These are phyloP conservation scores for Gilbertella persicaria DNA, from an alignment of 371 early-diverging fungal genomes.

Conservation along the genomic window DNA sequence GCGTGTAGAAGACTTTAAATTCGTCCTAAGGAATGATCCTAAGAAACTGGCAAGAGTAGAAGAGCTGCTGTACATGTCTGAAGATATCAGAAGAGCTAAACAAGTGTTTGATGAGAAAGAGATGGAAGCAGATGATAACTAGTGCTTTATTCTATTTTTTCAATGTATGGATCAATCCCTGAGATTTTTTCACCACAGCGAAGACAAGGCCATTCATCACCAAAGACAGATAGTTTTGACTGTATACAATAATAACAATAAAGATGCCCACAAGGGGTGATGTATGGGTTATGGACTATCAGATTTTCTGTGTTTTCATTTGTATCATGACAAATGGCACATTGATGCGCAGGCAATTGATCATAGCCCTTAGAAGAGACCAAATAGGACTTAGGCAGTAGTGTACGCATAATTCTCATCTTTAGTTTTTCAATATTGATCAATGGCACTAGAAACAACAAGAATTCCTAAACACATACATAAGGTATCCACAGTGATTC, in stretches of 20 bases:
- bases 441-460: conserved; percentile 84
- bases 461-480: conserved; percentile 70
- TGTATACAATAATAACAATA: conserved; percentile 92
- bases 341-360: conserved; percentile 63
- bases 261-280: conserved; percentile 77
- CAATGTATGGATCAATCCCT: conserved; percentile 45
- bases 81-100: conserved; percentile 92
- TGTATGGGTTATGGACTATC: conserved; percentile 71
- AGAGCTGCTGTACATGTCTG: conserved; percentile 91
- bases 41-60: conserved; percentile 97
- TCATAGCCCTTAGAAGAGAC: conserved; percentile 56
- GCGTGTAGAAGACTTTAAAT: conserved; percentile 93
- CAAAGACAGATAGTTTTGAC: conserved; percentile 74
- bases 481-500: no score
- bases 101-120: conserved; percentile 65
- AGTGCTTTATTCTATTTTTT: conserved; percentile 15
- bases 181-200: conserved; percentile 74
- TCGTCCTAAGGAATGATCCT: conserved; percentile 89
- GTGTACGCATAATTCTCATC: conserved; percentile 54
- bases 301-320: conserved; percentile 34
- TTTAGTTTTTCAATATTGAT: conserved; percentile 79
- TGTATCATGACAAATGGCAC: conserved; percentile 71
- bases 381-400: conserved; percentile 58
- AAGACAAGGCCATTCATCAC: conserved; percentile 75
- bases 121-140: conserved; percentile 44